Conservation (phyloP, 352 stramenopile species). For the Albugo laibachii region DNA sequence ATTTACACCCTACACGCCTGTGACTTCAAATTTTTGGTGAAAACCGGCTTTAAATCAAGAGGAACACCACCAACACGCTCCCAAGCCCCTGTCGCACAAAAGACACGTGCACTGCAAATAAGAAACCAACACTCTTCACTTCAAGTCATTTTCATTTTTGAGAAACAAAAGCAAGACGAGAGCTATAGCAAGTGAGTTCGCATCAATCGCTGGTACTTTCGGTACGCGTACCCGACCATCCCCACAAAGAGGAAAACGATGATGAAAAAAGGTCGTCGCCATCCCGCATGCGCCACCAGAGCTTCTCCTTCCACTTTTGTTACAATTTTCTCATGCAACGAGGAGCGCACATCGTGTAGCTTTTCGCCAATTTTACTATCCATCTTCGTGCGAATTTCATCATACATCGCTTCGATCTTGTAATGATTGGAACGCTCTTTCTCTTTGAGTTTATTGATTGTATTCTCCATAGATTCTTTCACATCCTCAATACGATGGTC, state of each 20-base stretch:
- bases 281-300: slow-evolving; percentile 33
- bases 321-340: slow-evolving; percentile 51
- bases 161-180: neutral
- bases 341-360: slow-evolving; percentile 25
- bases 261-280: slow-evolving; percentile 65
- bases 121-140: no score
- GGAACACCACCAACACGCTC: no score
- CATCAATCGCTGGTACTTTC: slow-evolving; percentile 74
- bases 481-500: slow-evolving; percentile 74
- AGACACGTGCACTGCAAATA: no score
- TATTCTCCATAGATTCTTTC: slow-evolving; percentile 57
- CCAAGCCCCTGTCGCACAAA: no score
- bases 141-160: no score
- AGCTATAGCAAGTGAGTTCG: slow-evolving; percentile 69
- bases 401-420: slow-evolving; percentile 47
- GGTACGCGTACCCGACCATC: slow-evolving; percentile 41
- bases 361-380: slow-evolving; percentile 56
- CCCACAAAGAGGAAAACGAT: slow-evolving; percentile 38
- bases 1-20: no score
- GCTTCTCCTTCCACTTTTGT: slow-evolving; percentile 47
- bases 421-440: slow-evolving; percentile 50
- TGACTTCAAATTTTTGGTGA: no score
- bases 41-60: no score
- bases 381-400: slow-evolving; percentile 50
- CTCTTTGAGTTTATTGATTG: slow-evolving; percentile 42